phyloP scores from a whole-genome alignment of 2,329 filamentous ascomycete species.

The Hypoxylon sp. region DNA sequence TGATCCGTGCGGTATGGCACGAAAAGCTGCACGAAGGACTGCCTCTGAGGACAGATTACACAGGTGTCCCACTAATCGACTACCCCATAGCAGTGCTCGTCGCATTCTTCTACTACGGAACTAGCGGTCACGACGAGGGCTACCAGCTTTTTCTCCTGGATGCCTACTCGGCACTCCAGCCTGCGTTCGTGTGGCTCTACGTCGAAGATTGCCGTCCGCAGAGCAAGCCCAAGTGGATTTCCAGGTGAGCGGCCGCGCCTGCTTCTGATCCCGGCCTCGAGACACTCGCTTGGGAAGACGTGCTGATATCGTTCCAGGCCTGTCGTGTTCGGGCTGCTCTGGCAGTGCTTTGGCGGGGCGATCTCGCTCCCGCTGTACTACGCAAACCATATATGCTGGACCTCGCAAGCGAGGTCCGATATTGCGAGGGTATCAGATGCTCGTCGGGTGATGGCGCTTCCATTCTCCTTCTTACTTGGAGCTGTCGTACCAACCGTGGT shows the following conservation, averaged over 20 bases:
- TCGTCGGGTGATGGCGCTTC: conserved; percentile 30
- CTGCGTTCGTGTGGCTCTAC: conserved; percentile 42
- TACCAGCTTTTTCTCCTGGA: conserved; percentile 41
- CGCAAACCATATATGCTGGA: conserved; percentile 37
- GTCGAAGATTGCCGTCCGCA: conserved; percentile 35
- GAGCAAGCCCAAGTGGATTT: conserved; percentile 35
- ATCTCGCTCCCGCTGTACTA: conserved; percentile 41
- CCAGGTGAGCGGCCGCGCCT: conserved; percentile 18
- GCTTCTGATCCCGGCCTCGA: not conserved
- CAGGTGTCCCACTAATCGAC: conserved; percentile 38
- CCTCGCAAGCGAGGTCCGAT: conserved; percentile 12
- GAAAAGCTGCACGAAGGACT: conserved; percentile 32
- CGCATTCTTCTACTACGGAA: conserved; percentile 41
- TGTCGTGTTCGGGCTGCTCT: conserved; percentile 36
- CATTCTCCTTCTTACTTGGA: conserved; percentile 39
- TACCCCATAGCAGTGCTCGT: conserved; percentile 38
- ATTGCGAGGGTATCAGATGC: conserved; percentile 26
- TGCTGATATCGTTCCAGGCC: conserved; percentile 31
- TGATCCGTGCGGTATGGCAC: conserved; percentile 33
- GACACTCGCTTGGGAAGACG: not conserved
- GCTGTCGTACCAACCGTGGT: conserved; percentile 36
- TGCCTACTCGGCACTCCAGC: conserved; percentile 38
- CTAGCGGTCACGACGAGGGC: conserved; percentile 36
- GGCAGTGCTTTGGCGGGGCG: conserved; percentile 39
- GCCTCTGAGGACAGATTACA: conserved; percentile 38